Evolutionary conservation across 2,329 filamentous ascomycete genomes (phyloP), one percentile per base, ranked within the genome.

Genomic region (Pyrenophora seminiperda): DNA sequence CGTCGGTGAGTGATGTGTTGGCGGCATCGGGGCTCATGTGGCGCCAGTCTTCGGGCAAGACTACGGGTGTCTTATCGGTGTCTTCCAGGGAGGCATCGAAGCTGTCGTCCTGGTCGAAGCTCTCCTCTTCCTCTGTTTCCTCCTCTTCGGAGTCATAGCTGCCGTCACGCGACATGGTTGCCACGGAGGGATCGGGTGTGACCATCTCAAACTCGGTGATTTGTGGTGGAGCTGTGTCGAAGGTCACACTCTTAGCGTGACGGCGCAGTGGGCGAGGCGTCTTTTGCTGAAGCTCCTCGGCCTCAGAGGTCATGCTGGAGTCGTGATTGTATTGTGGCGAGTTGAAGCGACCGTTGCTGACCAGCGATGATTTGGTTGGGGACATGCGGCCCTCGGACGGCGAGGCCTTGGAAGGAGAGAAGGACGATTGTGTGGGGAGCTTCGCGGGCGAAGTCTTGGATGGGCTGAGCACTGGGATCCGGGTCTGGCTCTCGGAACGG

Each of bases 121-220:
- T 89, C 32, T 91, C 84, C 14, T 89, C 87, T 22, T 88, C 85
- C 24, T 89, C 85, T 2, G 78, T 78, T n/a, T 89, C 86, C 19
- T 88, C 85, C 10, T 79, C 40, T 15, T 42, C 79, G 0, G 90
- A 93, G 55, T 97, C 92, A 71, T 90, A 97, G 76, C 93, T 97
- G 33, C 91, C 91, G 67, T 97, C 91, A 7, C 93, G 88, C 10
- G 93, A 97, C 61, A 88, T 91, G 40, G 90, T 93, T 19, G 90
- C 90, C 18, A 95, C 81, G 0, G 92, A 96, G n/a, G 95, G 84
- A 68, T 97, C 94, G 9, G 94, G 94, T 2, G 94, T 99, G 27
- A 91, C 89, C 89, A 97, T 92, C 75, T 97, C 94, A 72, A 97
- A 99, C 75, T 99, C 94, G 70, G 97, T 96, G 66, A 99, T 83